phyloP scores from a whole-genome alignment of 73 alveolate genomes.

The Paramecium biaurelia region DNA sequence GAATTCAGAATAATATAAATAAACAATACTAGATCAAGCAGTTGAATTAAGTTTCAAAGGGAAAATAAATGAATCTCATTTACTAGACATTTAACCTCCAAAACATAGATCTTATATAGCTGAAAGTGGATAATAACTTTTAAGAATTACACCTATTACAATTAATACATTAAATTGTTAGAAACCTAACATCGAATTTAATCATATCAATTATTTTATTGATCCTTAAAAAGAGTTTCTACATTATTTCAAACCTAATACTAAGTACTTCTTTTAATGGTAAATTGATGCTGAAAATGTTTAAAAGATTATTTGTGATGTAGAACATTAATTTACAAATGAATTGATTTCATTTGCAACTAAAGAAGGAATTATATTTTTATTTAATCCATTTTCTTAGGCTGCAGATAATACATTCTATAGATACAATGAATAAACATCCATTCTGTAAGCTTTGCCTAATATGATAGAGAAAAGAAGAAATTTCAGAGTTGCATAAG shows the following conservation, averaged over 20 bases:
- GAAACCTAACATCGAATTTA: background rate
- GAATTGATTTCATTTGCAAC: background rate
- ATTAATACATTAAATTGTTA: background rate
- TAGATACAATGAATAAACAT: background rate
- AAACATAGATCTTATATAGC: slow-evolving; percentile 19
- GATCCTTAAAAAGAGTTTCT: background rate
- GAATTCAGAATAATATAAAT: background rate
- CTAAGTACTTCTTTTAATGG: background rate
- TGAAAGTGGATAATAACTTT: background rate
- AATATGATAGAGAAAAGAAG: background rate
- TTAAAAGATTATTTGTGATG: background rate
- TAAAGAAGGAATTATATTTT: background rate
- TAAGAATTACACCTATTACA: background rate
- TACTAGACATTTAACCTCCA: background rate
- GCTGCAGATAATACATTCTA: background rate
- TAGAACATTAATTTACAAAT: background rate
- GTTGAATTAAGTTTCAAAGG: slow-evolving; percentile 26
- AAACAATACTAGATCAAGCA: slow-evolving; percentile 6
- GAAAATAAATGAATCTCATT: slow-evolving; percentile 11
- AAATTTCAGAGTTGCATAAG: slow-evolving; percentile 1
- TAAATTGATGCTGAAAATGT: background rate
- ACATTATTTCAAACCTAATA: background rate
- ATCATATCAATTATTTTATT: background rate
- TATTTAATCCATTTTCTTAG: slow-evolving; percentile 27
- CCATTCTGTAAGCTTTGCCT: background rate